These are phyloP conservation scores for Dryas alaskensis DNA, from an alignment of 306 rosid genomes.

Conservation along the genomic window DNA sequence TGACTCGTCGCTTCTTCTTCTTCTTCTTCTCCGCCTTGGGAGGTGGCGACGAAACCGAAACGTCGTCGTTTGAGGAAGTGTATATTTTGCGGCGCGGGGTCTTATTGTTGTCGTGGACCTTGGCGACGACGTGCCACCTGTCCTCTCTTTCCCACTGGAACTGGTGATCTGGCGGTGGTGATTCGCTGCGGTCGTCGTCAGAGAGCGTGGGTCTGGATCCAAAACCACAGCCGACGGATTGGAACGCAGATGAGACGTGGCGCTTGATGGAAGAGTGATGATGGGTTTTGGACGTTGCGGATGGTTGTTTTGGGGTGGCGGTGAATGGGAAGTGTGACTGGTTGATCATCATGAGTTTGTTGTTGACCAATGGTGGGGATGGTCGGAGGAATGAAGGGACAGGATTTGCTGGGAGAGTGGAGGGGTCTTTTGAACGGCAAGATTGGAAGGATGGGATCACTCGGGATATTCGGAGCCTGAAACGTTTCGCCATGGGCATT, in stretches of 20 bases:
- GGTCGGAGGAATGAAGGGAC: conserved; percentile 35
- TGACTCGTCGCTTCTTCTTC: conserved; percentile 31
- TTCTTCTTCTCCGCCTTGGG: conserved; percentile 23
- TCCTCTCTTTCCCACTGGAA: conserved; percentile 46
- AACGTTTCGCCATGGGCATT: conserved; percentile 41
- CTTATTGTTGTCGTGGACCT: conserved; percentile 15
- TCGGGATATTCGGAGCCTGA: conserved; percentile 43
- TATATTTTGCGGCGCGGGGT: conserved; percentile 48
- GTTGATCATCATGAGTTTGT: background rate
- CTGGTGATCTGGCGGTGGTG: conserved; percentile 8
- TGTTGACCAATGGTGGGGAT: conserved; percentile 14
- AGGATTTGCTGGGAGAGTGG: conserved; percentile 34
- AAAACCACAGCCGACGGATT: conserved; percentile 23
- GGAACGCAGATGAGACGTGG: conserved; percentile 46
- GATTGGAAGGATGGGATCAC: conserved; percentile 49
- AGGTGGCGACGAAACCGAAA: conserved; percentile 27
- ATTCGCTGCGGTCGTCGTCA: conserved; percentile 28
- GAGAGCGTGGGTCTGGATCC: conserved; percentile 41
- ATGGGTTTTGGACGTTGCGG: conserved; percentile 20
- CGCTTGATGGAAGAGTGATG: conserved; percentile 34
- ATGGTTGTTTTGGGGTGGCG: conserved; percentile 2
- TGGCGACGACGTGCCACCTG: conserved; percentile 52
- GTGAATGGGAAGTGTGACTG: background rate
- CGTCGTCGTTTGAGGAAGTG: conserved; percentile 41
- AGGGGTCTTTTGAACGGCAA: conserved; percentile 47